These are phyloP conservation scores for Fagus crenata DNA, from an alignment of 306 rosid genomes.

Conservation along the genomic window DNA sequence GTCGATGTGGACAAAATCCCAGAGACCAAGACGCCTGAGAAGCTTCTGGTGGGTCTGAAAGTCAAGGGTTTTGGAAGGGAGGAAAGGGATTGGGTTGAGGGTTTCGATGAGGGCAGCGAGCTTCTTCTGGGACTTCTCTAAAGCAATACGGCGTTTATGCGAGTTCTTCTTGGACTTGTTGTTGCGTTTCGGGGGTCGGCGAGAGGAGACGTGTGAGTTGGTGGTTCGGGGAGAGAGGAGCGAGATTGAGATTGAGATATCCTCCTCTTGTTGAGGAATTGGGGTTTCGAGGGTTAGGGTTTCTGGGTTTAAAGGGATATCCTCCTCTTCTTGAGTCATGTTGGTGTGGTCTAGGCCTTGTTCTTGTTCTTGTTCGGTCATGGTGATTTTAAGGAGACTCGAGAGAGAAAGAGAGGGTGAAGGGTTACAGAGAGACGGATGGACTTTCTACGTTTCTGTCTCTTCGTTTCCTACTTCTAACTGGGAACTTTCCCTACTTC, in stretches of 20 bases:
- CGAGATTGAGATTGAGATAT: conserved; percentile 34
- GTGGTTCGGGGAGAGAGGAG: conserved; percentile 34
- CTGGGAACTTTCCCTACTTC: too few relatives aligned
- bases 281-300: background rate
- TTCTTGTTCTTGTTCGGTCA: too few relatives aligned
- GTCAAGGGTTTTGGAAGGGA: conserved; percentile 56
- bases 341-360: too few relatives aligned
- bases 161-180: conserved; percentile 14
- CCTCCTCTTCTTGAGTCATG: too few relatives aligned
- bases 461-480: too few relatives aligned
- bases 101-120: conserved; percentile 47
- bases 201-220: conserved; percentile 20
- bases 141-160: conserved; percentile 34
- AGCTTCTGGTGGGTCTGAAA: conserved; percentile 60
- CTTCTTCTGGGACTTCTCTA: conserved; percentile 49
- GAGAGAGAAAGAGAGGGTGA: too few relatives aligned
- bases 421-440: too few relatives aligned
- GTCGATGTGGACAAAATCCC: conserved; percentile 76
- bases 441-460: too few relatives aligned
- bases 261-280: conserved; percentile 1
- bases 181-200: conserved; percentile 48
- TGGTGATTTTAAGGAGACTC: too few relatives aligned
- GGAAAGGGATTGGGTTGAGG: conserved; percentile 74
- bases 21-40: conserved; percentile 65
- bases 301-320: conserved; percentile 14